phyloP scores from a whole-genome alignment of 805 yeast genomes.

The Barnettozyma populi region DNA sequence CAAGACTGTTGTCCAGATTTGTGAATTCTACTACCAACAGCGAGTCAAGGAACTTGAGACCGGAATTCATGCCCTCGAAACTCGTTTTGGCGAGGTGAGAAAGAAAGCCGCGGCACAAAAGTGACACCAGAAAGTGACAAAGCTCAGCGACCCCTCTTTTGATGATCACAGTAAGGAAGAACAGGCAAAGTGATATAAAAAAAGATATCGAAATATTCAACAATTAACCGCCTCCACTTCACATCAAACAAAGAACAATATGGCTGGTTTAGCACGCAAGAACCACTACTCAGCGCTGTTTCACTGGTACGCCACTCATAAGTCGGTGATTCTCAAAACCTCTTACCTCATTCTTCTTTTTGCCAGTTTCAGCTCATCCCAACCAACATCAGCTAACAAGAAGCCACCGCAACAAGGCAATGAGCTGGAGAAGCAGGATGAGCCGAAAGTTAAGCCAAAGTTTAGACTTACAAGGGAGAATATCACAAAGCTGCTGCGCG shows the following conservation, averaged over 20 bases:
- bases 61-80: conserved; percentile 10
- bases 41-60: conserved; percentile 14
- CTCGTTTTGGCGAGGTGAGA: conserved; percentile 8
- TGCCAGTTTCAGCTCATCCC: conserved; percentile 21
- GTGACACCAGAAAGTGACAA: neutral
- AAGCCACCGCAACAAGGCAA: neutral
- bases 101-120: conserved; percentile 2
- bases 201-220: neutral
- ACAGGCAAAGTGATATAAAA: neutral
- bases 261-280: conserved; percentile 1
- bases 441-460: neutral
- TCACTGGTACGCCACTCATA: conserved; percentile 23
- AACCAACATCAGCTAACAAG: conserved; percentile 2
- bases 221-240: neutral
- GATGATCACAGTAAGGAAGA: neutral
- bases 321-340: conserved; percentile 23
- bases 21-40: conserved; percentile 18
- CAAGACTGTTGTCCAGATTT: conserved; percentile 15
- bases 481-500: conserved; percentile 10
- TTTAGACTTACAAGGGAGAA: conserved; percentile 13
- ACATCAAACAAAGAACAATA: neutral
- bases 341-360: conserved; percentile 23
- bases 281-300: conserved; percentile 7
- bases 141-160: neutral
- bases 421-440: neutral